phyloP scores from a whole-genome alignment of 2,329 filamentous ascomycete species.

The Aspergillus brasiliensis region DNA sequence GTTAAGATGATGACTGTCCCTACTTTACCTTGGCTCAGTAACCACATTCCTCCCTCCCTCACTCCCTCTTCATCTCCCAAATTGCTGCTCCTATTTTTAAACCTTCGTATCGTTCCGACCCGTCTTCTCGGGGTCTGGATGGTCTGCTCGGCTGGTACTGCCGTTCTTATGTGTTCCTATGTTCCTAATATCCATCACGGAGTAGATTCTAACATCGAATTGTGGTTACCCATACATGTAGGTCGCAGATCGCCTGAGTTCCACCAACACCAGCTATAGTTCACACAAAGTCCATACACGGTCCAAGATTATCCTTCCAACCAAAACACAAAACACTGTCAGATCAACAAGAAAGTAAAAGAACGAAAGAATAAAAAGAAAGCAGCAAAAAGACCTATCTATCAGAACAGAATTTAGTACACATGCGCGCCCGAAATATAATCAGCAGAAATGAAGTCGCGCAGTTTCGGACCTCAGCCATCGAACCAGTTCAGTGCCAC shows the following conservation, averaged over 20 bases:
- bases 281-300: slow-evolving; percentile 8
- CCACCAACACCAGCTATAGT: slow-evolving; percentile 19
- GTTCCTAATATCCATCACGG: no score
- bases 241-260: slow-evolving; percentile 15
- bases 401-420: slow-evolving; percentile 13
- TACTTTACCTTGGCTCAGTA: no score
- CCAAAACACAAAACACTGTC: background rate
- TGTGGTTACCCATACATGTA: slow-evolving; percentile 8
- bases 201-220: no score
- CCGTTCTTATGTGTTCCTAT: background rate
- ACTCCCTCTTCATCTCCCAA: background rate
- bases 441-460: slow-evolving; percentile 18
- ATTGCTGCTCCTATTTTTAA: background rate
- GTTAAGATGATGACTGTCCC: no score
- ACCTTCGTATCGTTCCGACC: background rate
- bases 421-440: slow-evolving; percentile 15
- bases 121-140: background rate
- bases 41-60: no score
- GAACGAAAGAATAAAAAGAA: no score
- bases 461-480: slow-evolving; percentile 10
- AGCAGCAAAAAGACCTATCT: slow-evolving; percentile 17
- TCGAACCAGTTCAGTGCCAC: background rate
- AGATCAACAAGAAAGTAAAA: slow-evolving; percentile 5
- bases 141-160: background rate
- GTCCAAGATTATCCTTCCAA: background rate